These are phyloP conservation scores for Fraxinus albicans DNA, from an alignment of 305 asterid genomes.

Conservation along the genomic window DNA sequence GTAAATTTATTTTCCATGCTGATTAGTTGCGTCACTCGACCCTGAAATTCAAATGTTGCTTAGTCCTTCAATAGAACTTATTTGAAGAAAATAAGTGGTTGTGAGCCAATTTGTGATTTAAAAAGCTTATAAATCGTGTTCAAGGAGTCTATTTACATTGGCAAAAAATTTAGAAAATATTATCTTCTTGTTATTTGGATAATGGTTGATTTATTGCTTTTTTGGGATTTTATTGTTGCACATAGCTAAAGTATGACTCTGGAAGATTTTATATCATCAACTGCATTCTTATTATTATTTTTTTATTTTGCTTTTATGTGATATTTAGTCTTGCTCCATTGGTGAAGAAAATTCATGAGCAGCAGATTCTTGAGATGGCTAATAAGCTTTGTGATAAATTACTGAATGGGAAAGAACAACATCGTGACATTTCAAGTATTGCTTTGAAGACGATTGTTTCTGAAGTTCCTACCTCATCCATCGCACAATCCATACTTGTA, in stretches of 20 bases:
- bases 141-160: slow-evolving; percentile 1
- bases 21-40: not conserved
- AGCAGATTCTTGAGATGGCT: slow-evolving; percentile 84
- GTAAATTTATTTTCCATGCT: not conserved
- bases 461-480: slow-evolving; percentile 81
- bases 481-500: slow-evolving; percentile 73
- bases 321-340: slow-evolving; percentile 82
- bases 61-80: not conserved
- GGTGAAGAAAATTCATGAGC: slow-evolving; percentile 89
- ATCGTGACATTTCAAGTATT: slow-evolving; percentile 95
- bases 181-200: not conserved
- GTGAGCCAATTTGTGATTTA: not conserved
- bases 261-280: not conserved
- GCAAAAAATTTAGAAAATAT: not conserved
- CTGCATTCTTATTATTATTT: slow-evolving; percentile 18
- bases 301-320: slow-evolving; percentile 17
- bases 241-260: slow-evolving; percentile 15
- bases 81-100: not conserved
- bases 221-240: not conserved
- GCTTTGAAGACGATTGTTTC: slow-evolving; percentile 96
- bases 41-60: slow-evolving; percentile 15
- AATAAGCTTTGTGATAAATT: slow-evolving; percentile 92
- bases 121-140: not conserved
- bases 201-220: slow-evolving; percentile 17
- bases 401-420: slow-evolving; percentile 90